Percentiles rank a stretch among this genome's conserved stretches.
phyloP scores from a whole-genome alignment of 1,284 basidiomycete genomes.

The Kwoniella shivajii region DNA sequence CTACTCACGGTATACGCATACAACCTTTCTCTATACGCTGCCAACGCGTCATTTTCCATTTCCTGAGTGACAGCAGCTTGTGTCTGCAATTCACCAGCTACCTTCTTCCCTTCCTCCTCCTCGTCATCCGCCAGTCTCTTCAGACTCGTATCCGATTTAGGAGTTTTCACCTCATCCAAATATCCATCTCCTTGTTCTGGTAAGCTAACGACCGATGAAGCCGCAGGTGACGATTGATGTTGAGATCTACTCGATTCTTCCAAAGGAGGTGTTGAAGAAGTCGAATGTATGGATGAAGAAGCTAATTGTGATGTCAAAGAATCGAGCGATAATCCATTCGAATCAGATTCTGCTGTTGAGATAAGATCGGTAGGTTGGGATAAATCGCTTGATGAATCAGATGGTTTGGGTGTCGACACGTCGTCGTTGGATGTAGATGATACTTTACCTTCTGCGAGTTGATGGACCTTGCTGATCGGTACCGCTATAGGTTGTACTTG shows the following conservation, averaged over 20 bases:
- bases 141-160: conserved; percentile 1
- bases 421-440: conserved; percentile 5
- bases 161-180: neutral
- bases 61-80: neutral
- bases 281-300: conserved; percentile 1
- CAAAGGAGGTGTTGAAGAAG: conserved; percentile 1
- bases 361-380: neutral
- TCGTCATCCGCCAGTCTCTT: conserved; percentile 1
- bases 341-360: neutral
- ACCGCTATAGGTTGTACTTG: conserved; percentile 7
- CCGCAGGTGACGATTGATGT: conserved; percentile 5
- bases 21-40: conserved; percentile 21
- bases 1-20: conserved; percentile 31
- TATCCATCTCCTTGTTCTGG: conserved; percentile 9
- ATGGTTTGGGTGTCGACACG: conserved; percentile 9
- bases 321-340: conserved; percentile 4
- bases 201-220: conserved; percentile 12
- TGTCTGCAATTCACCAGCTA: neutral
- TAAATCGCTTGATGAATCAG: neutral
- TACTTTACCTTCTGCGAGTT: neutral
- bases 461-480: conserved; percentile 3
- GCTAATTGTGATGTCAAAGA: neutral
- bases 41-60: conserved; percentile 9
- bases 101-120: conserved; percentile 9
- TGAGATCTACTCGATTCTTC: neutral